A percentile compares a stretch with the other conserved stretches of the same genome.
phyloP scores from a whole-genome alignment of 2,329 filamentous ascomycete genomes.

The Lizonia empirigonia region DNA sequence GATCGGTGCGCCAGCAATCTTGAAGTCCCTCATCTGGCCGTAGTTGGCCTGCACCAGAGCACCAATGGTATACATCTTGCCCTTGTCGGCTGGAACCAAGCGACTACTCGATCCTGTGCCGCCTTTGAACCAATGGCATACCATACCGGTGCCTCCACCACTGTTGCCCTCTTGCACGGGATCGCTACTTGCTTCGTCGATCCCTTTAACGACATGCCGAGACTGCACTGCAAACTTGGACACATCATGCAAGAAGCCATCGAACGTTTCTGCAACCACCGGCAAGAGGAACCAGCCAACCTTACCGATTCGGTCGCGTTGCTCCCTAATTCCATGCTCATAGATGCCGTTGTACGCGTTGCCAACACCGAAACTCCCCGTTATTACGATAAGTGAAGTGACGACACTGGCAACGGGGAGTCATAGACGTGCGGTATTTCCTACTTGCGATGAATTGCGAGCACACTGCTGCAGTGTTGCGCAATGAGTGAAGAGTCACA shows the following conservation, averaged over 20 bases:
- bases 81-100: slow-evolving; percentile 49
- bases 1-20: slow-evolving; percentile 65
- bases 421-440: background rate
- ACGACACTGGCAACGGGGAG: background rate
- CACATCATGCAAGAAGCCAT: slow-evolving; percentile 66
- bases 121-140: slow-evolving; percentile 69
- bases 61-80: slow-evolving; percentile 61
- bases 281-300: slow-evolving; percentile 62
- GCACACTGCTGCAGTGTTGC: background rate
- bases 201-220: slow-evolving; percentile 60
- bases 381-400: slow-evolving; percentile 63
- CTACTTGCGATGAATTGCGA: background rate
- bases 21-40: slow-evolving; percentile 61
- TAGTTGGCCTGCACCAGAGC: slow-evolving; percentile 71
- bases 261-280: slow-evolving; percentile 67
- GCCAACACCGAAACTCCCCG: slow-evolving; percentile 63
- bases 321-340: slow-evolving; percentile 59
- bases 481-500: background rate
- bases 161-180: slow-evolving; percentile 66
- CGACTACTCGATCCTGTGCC: slow-evolving; percentile 68
- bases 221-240: slow-evolving; percentile 61
- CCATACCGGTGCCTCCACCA: slow-evolving; percentile 72
- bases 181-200: slow-evolving; percentile 57
- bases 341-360: slow-evolving; percentile 64
- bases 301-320: slow-evolving; percentile 49